A percentile compares a stretch with the other conserved stretches of the same genome.
phyloP scores from a whole-genome alignment of 495 filamentous ascomycete genomes.

The Tuber aestivum region DNA sequence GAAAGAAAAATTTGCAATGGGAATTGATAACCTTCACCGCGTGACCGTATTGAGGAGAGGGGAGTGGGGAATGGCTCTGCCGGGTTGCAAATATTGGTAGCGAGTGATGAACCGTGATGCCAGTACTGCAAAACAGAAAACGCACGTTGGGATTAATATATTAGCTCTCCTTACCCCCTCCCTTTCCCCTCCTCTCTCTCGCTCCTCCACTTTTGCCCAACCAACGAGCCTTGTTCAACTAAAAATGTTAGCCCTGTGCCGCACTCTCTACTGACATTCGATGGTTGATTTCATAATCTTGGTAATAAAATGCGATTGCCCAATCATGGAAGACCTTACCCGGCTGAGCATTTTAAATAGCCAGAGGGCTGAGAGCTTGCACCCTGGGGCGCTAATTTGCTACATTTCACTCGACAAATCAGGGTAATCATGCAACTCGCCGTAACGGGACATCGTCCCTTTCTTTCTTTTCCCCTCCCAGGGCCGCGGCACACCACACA shows the following conservation, averaged over 20 bases:
- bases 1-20: not conserved
- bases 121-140: not conserved
- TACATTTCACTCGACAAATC: not conserved
- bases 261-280: not conserved
- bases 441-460: not conserved
- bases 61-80: not conserved
- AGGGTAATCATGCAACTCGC: not conserved
- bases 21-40: not conserved
- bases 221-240: not conserved
- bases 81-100: not conserved
- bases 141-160: slow-evolving; percentile 1
- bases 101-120: not conserved
- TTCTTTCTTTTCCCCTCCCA: not conserved
- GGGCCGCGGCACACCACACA: not conserved
- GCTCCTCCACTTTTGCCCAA: not conserved
- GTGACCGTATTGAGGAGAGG: not conserved
- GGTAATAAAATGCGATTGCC: slow-evolving; percentile 3
- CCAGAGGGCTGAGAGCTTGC: not conserved
- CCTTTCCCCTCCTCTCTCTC: not conserved
- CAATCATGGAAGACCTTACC: not conserved
- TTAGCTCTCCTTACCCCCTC: not conserved
- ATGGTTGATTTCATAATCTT: slow-evolving; percentile 2
- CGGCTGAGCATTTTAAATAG: slow-evolving; percentile 6
- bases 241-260: not conserved
- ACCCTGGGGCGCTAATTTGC: not conserved